These are phyloP conservation scores for Cystobasidium onofrii DNA, from an alignment of 768 basidiomycete genomes.

Conservation along the genomic window DNA sequence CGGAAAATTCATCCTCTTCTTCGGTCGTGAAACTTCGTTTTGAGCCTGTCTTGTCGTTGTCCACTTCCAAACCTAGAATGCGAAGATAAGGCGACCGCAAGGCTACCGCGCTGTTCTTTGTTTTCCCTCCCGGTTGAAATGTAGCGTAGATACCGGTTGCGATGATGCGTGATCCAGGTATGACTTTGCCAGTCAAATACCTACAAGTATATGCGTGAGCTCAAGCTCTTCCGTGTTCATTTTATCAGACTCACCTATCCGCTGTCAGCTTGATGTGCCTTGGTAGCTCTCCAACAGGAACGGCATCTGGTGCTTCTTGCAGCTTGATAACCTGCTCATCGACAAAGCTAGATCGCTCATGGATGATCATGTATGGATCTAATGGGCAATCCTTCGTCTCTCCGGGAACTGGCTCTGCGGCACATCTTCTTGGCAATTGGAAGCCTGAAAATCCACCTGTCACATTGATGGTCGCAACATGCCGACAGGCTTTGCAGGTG, in stretches of 20 bases:
- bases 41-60: constrained; percentile 66
- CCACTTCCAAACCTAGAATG: constrained; percentile 80
- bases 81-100: constrained; percentile 90
- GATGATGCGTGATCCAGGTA: constrained; percentile 89
- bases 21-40: constrained; percentile 65
- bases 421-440: constrained; percentile 74
- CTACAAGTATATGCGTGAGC: constrained; percentile 36
- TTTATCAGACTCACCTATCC: constrained; percentile 53
- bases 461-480: constrained; percentile 61
- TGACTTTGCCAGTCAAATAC: constrained; percentile 80
- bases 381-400: constrained; percentile 89
- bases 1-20: constrained; percentile 86
- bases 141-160: constrained; percentile 96
- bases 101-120: constrained; percentile 64
- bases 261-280: constrained; percentile 86
- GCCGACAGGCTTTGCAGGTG: constrained; percentile 83
- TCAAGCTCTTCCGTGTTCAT: not conserved
- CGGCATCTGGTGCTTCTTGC: constrained; percentile 99
- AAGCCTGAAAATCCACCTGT: constrained; percentile 42
- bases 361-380: constrained; percentile 91
- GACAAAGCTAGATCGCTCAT: constrained; percentile 85
- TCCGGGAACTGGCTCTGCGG: constrained; percentile 67
- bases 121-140: constrained; percentile 66
- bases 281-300: constrained; percentile 95
- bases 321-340: constrained; percentile 95